A percentile compares a stretch with the other conserved stretches of the same genome.
Conservation (phyloP, 176 grass and related monocot species). For the Eleusine coracana region DNA sequence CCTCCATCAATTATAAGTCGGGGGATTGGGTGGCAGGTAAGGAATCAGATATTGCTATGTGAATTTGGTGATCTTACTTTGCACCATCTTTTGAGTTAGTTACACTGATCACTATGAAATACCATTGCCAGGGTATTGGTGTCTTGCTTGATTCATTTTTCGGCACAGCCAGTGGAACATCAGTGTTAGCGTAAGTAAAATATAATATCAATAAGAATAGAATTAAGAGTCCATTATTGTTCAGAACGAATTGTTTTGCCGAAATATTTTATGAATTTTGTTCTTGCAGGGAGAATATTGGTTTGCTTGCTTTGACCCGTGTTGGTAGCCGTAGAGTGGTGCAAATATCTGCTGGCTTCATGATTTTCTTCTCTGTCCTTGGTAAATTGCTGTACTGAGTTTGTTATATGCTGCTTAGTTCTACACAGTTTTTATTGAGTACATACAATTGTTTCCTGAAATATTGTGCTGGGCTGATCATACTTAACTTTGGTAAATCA, state of each 20-base stretch:
- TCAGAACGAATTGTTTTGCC: background rate
- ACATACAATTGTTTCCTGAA: background rate
- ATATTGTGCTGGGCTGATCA: conserved; percentile 6
- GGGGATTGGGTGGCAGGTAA: conserved; percentile 94
- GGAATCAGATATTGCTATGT: background rate
- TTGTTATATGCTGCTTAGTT: background rate
- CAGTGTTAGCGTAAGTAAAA: conserved; percentile 68
- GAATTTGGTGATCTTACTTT: background rate
- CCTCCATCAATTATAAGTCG: conserved; percentile 85
- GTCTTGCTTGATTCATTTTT: conserved; percentile 82
- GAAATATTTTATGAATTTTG: conserved; percentile 30
- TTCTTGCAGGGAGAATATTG: conserved; percentile 75
- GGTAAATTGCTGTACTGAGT: conserved; percentile 47
- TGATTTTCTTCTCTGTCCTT: conserved; percentile 96
- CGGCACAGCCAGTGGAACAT: conserved; percentile 77
- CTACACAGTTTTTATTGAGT: background rate
- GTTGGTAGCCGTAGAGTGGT: conserved; percentile 88
- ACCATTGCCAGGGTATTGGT: conserved; percentile 63
- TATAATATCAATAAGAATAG: background rate
- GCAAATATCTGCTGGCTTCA: conserved; percentile 96
- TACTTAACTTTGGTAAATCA: conserved; percentile 41
- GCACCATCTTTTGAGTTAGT: conserved; percentile 14
- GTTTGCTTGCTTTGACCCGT: conserved; percentile 76
- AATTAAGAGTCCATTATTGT: background rate
- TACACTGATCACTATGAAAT: conserved; percentile 12